Evolutionary conservation across 129 eudicot species (phyloP).

Genomic region (Scalesia atractyloides): DNA sequence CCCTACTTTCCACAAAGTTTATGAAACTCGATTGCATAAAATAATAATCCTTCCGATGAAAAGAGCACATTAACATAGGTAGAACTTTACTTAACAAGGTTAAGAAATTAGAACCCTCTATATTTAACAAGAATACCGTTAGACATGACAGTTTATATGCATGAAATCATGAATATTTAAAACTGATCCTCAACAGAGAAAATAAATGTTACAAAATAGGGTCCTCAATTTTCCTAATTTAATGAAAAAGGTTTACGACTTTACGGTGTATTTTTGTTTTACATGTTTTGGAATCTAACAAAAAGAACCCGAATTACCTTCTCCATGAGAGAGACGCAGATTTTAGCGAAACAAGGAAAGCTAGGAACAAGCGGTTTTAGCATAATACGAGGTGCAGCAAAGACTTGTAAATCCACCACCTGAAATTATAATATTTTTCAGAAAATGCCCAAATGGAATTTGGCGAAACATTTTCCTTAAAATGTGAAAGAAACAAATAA

Average conservation of each 20-base stretch:
- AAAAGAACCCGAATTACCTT: constrained; percentile 50
- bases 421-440: constrained; percentile 33
- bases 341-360: constrained; percentile 95
- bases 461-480: not conserved
- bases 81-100: not conserved
- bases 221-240: not conserved
- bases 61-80: not conserved
- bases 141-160: not conserved
- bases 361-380: constrained; percentile 98
- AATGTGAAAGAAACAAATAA: constrained; percentile 23
- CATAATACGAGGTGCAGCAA: constrained; percentile 89
- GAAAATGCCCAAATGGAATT: constrained; percentile 2
- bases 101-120: not conserved
- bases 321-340: constrained; percentile 88
- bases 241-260: not conserved
- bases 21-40: not conserved
- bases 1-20: not conserved
- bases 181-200: not conserved
- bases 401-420: constrained; percentile 93
- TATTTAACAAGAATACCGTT: not conserved
- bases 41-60: not conserved
- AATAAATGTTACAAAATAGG: not conserved
- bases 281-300: constrained; percentile 5
- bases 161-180: not conserved
- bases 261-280: not conserved